A percentile compares a stretch with the other conserved stretches of the same genome.
These are phyloP conservation scores for Scleroderma citrinum DNA, from an alignment of 768 basidiomycete genomes.

Conservation along the genomic window DNA sequence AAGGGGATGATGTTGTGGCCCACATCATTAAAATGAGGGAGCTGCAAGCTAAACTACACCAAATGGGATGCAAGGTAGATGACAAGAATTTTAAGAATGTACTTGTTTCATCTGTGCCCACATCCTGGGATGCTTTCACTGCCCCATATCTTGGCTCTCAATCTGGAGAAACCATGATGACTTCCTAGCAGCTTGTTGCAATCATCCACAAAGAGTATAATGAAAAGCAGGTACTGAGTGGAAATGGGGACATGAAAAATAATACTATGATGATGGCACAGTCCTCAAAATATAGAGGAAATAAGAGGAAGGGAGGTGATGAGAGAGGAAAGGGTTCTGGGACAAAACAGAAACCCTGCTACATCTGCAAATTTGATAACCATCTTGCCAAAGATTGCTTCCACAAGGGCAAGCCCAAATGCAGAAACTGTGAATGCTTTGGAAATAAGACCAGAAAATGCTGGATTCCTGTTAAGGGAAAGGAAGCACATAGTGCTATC, in stretches of 20 bases:
- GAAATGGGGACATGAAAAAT: neutral
- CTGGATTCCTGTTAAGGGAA: neutral
- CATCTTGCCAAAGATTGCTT: neutral
- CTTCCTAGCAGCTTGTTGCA: neutral
- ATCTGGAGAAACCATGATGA: neutral
- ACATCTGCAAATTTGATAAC: too few species aligned
- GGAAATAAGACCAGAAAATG: neutral
- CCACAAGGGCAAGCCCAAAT: neutral
- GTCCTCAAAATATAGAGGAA: too few species aligned
- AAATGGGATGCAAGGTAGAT: neutral
- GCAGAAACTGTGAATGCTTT: neutral
- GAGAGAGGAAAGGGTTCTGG: too few species aligned
- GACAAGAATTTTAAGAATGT: neutral
- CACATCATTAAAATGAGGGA: neutral
- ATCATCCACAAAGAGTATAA: neutral
- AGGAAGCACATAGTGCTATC: neutral
- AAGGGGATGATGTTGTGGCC: neutral
- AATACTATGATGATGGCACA: neutral
- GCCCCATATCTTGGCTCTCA: constrained; percentile 1
- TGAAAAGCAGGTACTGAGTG: neutral
- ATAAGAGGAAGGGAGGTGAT: neutral
- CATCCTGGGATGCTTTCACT: neutral
- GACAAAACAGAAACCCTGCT: too few species aligned
- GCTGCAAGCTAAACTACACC: neutral
- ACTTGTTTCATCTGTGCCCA: neutral